A percentile compares a stretch with the other conserved stretches of the same genome.
Conservation (phyloP, 805 yeast species). For the Torulaspora microellipsoides region DNA sequence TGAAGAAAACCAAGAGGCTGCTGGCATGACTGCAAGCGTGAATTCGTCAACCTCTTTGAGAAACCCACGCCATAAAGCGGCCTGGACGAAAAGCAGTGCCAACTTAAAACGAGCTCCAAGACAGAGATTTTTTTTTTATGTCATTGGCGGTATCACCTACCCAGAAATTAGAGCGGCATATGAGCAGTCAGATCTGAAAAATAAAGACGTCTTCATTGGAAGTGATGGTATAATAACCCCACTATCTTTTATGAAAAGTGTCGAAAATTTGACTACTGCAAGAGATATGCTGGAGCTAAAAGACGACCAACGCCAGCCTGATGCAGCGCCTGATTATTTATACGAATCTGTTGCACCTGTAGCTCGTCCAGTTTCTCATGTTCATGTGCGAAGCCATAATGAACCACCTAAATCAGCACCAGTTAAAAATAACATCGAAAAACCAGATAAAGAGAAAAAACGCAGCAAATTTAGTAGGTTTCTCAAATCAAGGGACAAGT, state of each 20-base stretch:
- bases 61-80: constrained; percentile 67
- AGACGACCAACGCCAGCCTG: constrained; percentile 33
- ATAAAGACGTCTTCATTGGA: constrained; percentile 77
- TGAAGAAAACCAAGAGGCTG: constrained; percentile 34
- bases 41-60: constrained; percentile 51
- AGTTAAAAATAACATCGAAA: constrained; percentile 4
- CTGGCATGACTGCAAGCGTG: constrained; percentile 31
- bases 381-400: constrained; percentile 18
- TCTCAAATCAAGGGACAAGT: constrained; percentile 33
- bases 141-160: constrained; percentile 87
- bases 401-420: constrained; percentile 13
- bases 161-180: constrained; percentile 75
- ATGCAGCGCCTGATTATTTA: constrained; percentile 43
- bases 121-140: constrained; percentile 72
- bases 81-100: constrained; percentile 58
- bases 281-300: constrained; percentile 42
- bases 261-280: constrained; percentile 35
- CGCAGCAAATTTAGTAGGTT: constrained; percentile 45
- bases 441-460: constrained; percentile 40
- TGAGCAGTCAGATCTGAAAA: constrained; percentile 56
- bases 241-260: constrained; percentile 35
- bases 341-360: constrained; percentile 31
- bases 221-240: constrained; percentile 70
- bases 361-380: constrained; percentile 26
- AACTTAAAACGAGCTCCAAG: constrained; percentile 35